These are phyloP conservation scores for Penicillium hesseltinei DNA, from an alignment of 2,329 filamentous ascomycete species.

Conservation along the genomic window DNA sequence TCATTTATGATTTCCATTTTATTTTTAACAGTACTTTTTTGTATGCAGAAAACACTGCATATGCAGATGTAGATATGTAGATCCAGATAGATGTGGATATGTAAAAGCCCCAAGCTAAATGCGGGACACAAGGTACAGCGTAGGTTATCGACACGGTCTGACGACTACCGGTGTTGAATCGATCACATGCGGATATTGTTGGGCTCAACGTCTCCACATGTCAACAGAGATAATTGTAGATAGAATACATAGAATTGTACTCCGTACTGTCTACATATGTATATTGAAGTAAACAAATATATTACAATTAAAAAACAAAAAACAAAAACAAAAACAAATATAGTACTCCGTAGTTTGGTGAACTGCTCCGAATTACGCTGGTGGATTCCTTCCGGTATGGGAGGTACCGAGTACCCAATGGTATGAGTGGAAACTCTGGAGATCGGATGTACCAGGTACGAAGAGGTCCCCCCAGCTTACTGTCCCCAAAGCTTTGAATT, in stretches of 20 bases:
- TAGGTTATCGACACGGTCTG: conserved; percentile 17
- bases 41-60: not conserved
- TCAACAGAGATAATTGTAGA: not conserved
- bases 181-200: conserved; percentile 26
- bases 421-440: conserved; percentile 20
- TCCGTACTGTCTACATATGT: not conserved
- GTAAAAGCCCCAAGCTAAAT: not conserved
- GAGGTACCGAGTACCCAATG: conserved; percentile 25
- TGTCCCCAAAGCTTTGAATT: conserved; percentile 10
- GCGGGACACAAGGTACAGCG: conserved; percentile 2
- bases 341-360: not conserved
- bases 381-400: conserved; percentile 18
- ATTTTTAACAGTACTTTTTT: not conserved
- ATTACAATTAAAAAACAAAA: not conserved
- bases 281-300: not conserved
- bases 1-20: conserved; percentile 8
- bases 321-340: no score
- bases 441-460: conserved; percentile 8
- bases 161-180: conserved; percentile 25
- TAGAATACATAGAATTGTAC: not conserved
- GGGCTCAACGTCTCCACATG: conserved; percentile 24
- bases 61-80: not conserved
- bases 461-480: conserved; percentile 9
- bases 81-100: not conserved
- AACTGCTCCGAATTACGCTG: not conserved